phyloP scores from a whole-genome alignment of 345 rosid species.

The Conringia planisiliqua region DNA sequence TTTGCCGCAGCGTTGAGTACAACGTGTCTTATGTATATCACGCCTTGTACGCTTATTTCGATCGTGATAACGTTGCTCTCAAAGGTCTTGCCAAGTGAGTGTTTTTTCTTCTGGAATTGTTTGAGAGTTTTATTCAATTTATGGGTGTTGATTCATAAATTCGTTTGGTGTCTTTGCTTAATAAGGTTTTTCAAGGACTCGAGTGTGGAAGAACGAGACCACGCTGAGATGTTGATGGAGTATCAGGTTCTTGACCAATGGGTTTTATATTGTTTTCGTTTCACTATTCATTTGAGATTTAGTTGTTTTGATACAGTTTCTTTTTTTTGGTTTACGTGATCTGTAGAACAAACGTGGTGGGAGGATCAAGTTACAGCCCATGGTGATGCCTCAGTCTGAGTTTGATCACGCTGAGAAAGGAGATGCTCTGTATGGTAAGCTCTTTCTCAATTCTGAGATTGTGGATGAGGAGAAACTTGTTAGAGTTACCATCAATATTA shows the following conservation, averaged over 20 bases:
- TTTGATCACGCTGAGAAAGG: slow-evolving; percentile 91
- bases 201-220: slow-evolving; percentile 76
- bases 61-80: slow-evolving; percentile 72
- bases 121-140: background rate
- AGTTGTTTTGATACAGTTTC: background rate
- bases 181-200: slow-evolving; percentile 76
- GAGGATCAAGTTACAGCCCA: slow-evolving; percentile 64
- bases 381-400: slow-evolving; percentile 66
- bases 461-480: background rate
- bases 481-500: background rate
- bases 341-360: slow-evolving; percentile 88
- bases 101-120: background rate
- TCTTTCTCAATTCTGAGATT: background rate
- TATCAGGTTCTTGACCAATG: slow-evolving; percentile 45
- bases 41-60: slow-evolving; percentile 75
- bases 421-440: slow-evolving; percentile 82
- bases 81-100: slow-evolving; percentile 73
- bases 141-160: background rate
- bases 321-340: background rate
- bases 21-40: slow-evolving; percentile 75
- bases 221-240: slow-evolving; percentile 78
- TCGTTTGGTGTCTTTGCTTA: background rate
- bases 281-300: background rate
- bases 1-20: slow-evolving; percentile 65
- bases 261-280: slow-evolving; percentile 1